phyloP scores from a whole-genome alignment of 495 filamentous ascomycete species.

The Aspergillus haitiensis region DNA sequence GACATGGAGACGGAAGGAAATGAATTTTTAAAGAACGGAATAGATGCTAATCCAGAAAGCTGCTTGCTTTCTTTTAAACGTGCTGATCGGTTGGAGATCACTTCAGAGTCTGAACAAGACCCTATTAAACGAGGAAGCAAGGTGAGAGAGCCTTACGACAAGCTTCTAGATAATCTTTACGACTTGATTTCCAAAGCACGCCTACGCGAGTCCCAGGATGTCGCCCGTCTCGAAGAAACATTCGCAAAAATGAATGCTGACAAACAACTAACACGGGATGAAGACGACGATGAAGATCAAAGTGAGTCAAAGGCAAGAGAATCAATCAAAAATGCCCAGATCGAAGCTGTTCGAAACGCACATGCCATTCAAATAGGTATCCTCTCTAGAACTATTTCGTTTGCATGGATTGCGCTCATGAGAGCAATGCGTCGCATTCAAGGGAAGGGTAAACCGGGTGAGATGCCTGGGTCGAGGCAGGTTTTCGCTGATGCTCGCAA shows the following conservation, averaged over 20 bases:
- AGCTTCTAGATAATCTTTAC: constrained; percentile 80
- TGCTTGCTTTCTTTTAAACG: constrained; percentile 84
- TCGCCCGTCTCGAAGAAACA: constrained; percentile 69
- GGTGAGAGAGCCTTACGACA: constrained; percentile 79
- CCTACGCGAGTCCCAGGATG: constrained; percentile 65
- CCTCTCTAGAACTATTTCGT: constrained; percentile 77
- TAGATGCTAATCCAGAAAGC: constrained; percentile 90
- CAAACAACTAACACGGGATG: constrained; percentile 52
- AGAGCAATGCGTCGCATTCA: constrained; percentile 91
- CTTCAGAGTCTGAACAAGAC: constrained; percentile 68
- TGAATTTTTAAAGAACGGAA: constrained; percentile 76
- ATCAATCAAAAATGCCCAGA: constrained; percentile 59
- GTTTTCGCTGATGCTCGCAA: constrained; percentile 85
- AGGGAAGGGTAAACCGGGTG: constrained; percentile 77
- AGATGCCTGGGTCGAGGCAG: constrained; percentile 73
- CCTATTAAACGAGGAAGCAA: constrained; percentile 65
- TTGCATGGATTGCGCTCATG: constrained; percentile 92
- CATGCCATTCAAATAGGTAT: constrained; percentile 68
- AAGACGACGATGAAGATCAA: constrained; percentile 64
- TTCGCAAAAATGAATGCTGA: constrained; percentile 41
- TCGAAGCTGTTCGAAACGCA: constrained; percentile 68
- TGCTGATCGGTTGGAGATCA: constrained; percentile 78
- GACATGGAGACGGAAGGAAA: constrained; percentile 66
- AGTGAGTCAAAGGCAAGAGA: constrained; percentile 56
- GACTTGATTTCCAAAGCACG: constrained; percentile 71